Percentiles rank a stretch among this genome's conserved stretches.
Evolutionary conservation across 352 stramenopile genomes (phyloP).

Genomic region (Phytopythium vexans): DNA sequence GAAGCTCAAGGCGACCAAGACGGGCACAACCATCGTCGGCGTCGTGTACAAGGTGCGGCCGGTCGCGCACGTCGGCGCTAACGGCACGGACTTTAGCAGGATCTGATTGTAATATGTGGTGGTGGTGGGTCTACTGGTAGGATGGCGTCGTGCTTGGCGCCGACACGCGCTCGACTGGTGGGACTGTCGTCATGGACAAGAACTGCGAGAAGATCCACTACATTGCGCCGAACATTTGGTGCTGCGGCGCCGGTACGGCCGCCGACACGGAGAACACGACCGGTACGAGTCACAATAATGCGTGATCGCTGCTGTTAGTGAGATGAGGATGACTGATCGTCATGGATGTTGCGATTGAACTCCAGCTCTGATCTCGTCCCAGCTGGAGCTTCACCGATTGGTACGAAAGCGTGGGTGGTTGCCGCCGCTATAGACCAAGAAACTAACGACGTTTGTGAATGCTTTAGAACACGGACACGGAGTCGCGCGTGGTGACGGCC

Average conservation of each 20-base stretch:
- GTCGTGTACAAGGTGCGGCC: constrained; percentile 13
- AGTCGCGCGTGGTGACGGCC: constrained; percentile 94
- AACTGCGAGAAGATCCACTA: constrained; percentile 99
- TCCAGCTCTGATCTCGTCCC: constrained; percentile 70
- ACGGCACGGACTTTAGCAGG: neutral
- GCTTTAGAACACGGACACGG: constrained; percentile 67
- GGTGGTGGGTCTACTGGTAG: constrained; percentile 13
- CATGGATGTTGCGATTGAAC: neutral
- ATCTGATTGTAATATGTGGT: neutral
- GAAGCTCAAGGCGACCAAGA: constrained; percentile 89
- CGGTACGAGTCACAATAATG: constrained; percentile 13
- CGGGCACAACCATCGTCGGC: constrained; percentile 68
- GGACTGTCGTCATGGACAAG: constrained; percentile 97
- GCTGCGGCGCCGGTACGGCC: constrained; percentile 96
- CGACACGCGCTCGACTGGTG: constrained; percentile 96
- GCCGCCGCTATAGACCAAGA: neutral
- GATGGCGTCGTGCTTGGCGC: constrained; percentile 96
- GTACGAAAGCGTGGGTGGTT: constrained; percentile 34
- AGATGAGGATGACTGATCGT: neutral
- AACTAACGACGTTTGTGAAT: constrained; percentile 7
- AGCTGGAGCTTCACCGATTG: constrained; percentile 95
- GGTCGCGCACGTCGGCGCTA: neutral
- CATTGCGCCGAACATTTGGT: constrained; percentile 99
- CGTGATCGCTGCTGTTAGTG: neutral
- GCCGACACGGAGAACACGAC: constrained; percentile 96